These are phyloP conservation scores for Tausonia pullulans DNA, from an alignment of 1,284 basidiomycete species.

Conservation along the genomic window DNA sequence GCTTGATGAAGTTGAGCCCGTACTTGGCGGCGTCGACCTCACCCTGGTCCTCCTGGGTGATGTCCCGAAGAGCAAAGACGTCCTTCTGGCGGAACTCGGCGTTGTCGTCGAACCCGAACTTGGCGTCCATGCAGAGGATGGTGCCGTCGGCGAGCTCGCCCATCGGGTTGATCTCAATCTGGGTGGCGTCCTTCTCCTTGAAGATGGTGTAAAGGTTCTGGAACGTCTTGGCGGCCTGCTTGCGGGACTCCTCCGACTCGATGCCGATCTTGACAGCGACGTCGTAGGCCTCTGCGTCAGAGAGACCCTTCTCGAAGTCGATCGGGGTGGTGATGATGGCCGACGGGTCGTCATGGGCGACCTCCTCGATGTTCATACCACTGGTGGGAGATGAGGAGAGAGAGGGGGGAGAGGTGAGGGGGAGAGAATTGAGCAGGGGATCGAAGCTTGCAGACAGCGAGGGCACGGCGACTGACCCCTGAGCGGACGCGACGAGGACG, in stretches of 20 bases:
- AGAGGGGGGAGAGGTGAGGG: background rate
- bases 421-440: background rate
- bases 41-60: constrained; percentile 89
- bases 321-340: constrained; percentile 97
- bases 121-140: constrained; percentile 99
- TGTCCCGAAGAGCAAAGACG: constrained; percentile 79
- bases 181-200: constrained; percentile 98
- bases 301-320: constrained; percentile 73
- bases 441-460: background rate
- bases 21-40: constrained; percentile 72
- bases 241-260: constrained; percentile 53
- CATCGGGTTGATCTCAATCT: constrained; percentile 99
- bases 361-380: constrained; percentile 99
- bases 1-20: constrained; percentile 38
- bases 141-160: constrained; percentile 88
- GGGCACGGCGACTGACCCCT: constrained; percentile 34
- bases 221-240: constrained; percentile 85
- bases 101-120: constrained; percentile 98
- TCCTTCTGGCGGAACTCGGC: constrained; percentile 95
- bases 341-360: constrained; percentile 89
- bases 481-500: constrained; percentile 85
- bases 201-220: constrained; percentile 92
- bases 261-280: constrained; percentile 89
- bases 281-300: constrained; percentile 56
- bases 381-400: constrained; percentile 34